Percentiles rank a stretch among this genome's conserved stretches.
These are phyloP conservation scores for Heritiera fomes DNA, from an alignment of 345 rosid species.

Conservation along the genomic window DNA sequence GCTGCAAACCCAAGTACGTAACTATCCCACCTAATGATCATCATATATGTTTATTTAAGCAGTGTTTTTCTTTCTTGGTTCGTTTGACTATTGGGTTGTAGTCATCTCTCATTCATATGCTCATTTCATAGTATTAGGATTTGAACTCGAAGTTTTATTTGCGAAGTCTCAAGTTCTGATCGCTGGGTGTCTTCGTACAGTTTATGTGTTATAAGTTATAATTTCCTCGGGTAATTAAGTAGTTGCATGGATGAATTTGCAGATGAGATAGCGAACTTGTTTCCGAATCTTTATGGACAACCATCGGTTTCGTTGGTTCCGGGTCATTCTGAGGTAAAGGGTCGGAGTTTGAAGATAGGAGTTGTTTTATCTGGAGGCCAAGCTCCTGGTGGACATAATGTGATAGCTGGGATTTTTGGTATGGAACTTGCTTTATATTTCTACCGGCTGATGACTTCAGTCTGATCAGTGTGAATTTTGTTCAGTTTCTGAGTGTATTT, in stretches of 20 bases:
- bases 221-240: not conserved
- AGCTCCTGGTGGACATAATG: constrained; percentile 99
- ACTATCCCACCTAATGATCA: not conserved
- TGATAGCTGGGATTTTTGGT: constrained; percentile 89
- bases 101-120: no score
- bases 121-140: no score
- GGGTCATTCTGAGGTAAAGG: constrained; percentile 24
- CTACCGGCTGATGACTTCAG: not conserved
- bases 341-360: constrained; percentile 75
- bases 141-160: no score
- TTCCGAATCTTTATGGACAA: constrained; percentile 84
- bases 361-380: constrained; percentile 98
- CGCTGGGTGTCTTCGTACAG: not conserved
- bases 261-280: constrained; percentile 91
- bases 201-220: not conserved
- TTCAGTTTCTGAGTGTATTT: not conserved
- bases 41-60: not conserved
- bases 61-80: no score
- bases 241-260: not conserved
- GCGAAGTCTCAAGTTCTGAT: no score
- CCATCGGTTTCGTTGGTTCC: constrained; percentile 71
- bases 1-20: constrained; percentile 84
- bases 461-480: not conserved
- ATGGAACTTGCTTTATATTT: constrained; percentile 15
- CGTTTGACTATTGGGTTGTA: no score